Conservation (phyloP, 1,284 basidiomycete genomes). For the Caloboletus inedulis region DNA sequence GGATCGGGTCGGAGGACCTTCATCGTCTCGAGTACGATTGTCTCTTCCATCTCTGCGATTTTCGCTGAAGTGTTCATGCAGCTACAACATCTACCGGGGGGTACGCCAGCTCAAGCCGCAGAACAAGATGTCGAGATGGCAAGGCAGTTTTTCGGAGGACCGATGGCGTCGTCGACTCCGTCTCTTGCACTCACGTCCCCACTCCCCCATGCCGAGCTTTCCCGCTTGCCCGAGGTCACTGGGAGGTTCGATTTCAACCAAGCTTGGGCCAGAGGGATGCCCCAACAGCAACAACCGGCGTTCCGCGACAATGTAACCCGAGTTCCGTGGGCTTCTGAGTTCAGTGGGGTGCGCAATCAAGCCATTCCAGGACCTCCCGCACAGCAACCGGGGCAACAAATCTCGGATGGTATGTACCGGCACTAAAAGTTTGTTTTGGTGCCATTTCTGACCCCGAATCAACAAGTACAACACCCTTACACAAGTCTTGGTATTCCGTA, state of each 20-base stretch:
- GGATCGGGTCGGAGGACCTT: constrained; percentile 73
- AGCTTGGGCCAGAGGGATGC: constrained; percentile 55
- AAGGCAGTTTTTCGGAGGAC: constrained; percentile 70
- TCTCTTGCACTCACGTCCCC: constrained; percentile 33
- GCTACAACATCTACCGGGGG: constrained; percentile 71
- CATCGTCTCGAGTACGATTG: constrained; percentile 58
- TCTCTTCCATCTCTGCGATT: neutral
- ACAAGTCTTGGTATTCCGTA: constrained; percentile 22
- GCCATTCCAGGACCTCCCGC: constrained; percentile 10
- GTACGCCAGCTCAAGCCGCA: constrained; percentile 44
- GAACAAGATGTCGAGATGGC: constrained; percentile 72
- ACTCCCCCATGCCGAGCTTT: constrained; percentile 40
- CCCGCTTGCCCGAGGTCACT: constrained; percentile 34
- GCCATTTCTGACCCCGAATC: constrained; percentile 10
- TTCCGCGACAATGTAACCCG: constrained; percentile 34
- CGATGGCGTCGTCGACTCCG: constrained; percentile 33
- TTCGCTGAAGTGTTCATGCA: constrained; percentile 30
- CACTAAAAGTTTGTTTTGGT: neutral
- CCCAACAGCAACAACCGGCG: constrained; percentile 36
- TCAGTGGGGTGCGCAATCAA: constrained; percentile 26
- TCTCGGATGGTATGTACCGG: constrained; percentile 24
- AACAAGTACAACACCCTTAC: constrained; percentile 22
- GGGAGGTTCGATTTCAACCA: constrained; percentile 41
- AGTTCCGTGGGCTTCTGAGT: constrained; percentile 52
- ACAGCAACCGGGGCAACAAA: constrained; percentile 32